A percentile compares a stretch with the other conserved stretches of the same genome.
phyloP scores from a whole-genome alignment of 192 early-diverging fungal genomes.

The Backusella morwellensis region DNA sequence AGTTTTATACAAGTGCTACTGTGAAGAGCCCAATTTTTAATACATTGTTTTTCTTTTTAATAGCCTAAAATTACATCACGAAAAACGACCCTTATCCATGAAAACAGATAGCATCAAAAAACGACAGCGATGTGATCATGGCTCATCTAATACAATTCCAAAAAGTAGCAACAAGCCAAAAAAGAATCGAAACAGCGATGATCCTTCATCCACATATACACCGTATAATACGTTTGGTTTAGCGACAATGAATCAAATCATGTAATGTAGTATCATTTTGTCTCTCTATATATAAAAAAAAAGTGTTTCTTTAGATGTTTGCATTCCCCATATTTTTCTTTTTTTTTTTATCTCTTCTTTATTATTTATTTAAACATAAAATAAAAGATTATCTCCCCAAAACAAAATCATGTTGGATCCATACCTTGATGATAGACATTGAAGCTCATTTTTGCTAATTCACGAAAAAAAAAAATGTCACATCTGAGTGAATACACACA shows the following conservation, averaged over 20 bases:
- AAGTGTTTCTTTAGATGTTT: neutral
- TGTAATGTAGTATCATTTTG: neutral
- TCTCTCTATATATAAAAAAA: neutral
- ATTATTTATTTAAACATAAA: neutral
- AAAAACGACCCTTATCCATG: slow-evolving; percentile 28
- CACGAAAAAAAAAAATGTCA: too few species aligned
- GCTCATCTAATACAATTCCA: neutral
- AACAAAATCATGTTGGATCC: neutral
- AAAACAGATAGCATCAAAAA: slow-evolving; percentile 34
- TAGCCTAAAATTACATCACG: slow-evolving; percentile 34
- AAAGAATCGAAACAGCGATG: neutral
- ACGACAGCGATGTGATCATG: slow-evolving; percentile 25
- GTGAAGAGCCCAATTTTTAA: neutral
- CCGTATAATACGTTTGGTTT: slow-evolving; percentile 12
- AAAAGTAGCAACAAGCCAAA: neutral
- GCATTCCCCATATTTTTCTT: neutral
- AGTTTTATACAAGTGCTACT: neutral
- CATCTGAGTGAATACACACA: too few species aligned
- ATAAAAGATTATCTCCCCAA: neutral
- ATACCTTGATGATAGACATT: too few species aligned
- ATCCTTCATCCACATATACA: neutral
- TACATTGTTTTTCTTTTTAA: too few species aligned
- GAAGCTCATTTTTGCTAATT: too few species aligned
- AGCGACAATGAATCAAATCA: neutral
- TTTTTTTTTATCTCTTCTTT: neutral